Percentiles rank a stretch among this genome's conserved stretches.
Evolutionary conservation across 139 green algal genomes (phyloP).

Genomic region (Micromonas pusilla): DNA sequence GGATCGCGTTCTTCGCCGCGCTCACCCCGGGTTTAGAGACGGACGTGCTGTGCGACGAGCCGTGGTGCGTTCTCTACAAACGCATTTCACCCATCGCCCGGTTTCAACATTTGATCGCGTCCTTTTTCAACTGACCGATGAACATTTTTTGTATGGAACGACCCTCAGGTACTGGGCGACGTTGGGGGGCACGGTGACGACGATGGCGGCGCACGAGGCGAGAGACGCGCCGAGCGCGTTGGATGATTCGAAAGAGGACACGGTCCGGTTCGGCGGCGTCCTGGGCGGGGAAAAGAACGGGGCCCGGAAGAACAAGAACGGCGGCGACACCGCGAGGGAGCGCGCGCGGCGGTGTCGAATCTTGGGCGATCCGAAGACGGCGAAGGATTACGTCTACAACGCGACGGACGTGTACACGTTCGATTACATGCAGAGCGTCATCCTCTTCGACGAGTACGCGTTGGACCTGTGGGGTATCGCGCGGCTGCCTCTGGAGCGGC

Average conservation of each 20-base stretch:
- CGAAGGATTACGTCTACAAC: conserved; percentile 1
- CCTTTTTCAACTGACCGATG: too few relatives aligned
- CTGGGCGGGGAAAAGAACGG: too few relatives aligned
- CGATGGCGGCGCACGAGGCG: background rate
- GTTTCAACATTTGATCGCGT: too few relatives aligned
- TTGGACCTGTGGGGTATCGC: background rate
- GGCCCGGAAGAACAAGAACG: background rate
- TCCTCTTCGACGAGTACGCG: conserved; percentile 12
- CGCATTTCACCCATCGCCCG: too few relatives aligned
- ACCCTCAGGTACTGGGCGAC: background rate
- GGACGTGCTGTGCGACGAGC: background rate
- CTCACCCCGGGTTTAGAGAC: conserved; percentile 1
- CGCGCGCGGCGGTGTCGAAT: conserved; percentile 1
- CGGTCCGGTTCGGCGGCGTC: background rate
- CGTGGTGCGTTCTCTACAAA: too few relatives aligned
- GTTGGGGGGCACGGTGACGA: background rate
- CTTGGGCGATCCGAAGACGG: background rate
- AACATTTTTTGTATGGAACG: too few relatives aligned
- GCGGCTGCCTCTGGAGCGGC: background rate
- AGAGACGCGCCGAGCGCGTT: background rate
- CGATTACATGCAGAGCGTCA: conserved; percentile 11
- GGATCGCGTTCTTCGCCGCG: conserved; percentile 1
- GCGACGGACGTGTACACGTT: conserved; percentile 7
- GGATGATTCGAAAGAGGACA: background rate
- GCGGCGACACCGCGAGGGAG: too few relatives aligned